These are phyloP conservation scores for Coffea eugenioides DNA, from an alignment of 257 asterid species.

Conservation along the genomic window DNA sequence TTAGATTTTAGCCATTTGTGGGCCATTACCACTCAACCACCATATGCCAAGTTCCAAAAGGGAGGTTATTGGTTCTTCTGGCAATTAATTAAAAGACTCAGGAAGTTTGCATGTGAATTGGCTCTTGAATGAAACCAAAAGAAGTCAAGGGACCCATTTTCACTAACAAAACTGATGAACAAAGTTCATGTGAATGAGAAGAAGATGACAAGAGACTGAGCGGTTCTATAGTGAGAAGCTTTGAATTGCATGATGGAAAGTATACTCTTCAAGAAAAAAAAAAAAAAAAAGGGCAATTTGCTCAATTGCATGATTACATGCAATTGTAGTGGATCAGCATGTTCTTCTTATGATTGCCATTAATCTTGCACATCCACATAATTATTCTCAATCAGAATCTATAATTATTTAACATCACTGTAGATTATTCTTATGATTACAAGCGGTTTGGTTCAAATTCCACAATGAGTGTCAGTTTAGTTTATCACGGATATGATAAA, in stretches of 20 bases:
- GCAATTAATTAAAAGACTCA: background rate
- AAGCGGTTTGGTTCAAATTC: too few species aligned
- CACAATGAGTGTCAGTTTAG: too few species aligned
- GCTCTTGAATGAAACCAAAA: background rate
- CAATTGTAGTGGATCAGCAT: background rate
- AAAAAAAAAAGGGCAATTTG: background rate
- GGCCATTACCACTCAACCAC: background rate
- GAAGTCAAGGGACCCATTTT: background rate
- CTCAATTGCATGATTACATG: background rate
- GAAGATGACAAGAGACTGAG: background rate
- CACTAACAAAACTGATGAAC: background rate
- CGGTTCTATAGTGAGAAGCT: background rate
- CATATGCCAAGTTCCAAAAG: background rate
- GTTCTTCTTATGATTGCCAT: background rate
- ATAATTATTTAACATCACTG: too few species aligned
- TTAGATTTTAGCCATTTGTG: background rate
- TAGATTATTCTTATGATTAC: too few species aligned
- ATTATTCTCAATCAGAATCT: background rate
- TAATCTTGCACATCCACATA: too few species aligned
- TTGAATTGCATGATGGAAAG: background rate
- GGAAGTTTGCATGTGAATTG: background rate
- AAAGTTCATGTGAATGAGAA: background rate
- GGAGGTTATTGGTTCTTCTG: background rate
- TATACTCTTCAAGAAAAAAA: too few species aligned
- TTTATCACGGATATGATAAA: too few species aligned